Conservation (phyloP, 2,329 filamentous ascomycete species). For the Fusarium citri region DNA sequence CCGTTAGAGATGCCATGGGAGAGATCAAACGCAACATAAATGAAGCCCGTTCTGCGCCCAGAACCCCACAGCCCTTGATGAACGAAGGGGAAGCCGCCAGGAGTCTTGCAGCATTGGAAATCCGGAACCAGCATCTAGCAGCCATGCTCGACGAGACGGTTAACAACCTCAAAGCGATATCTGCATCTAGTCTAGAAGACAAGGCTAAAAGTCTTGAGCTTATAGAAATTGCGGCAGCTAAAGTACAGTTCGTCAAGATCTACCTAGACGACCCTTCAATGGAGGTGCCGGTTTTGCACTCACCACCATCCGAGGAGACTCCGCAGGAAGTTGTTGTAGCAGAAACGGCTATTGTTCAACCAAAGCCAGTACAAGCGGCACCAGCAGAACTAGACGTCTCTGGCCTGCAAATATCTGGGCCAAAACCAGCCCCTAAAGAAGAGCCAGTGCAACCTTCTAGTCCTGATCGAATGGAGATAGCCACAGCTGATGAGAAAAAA, state of each 20-base stretch:
- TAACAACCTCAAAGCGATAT: slow-evolving; percentile 69
- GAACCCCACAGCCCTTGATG: slow-evolving; percentile 52
- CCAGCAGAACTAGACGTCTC: slow-evolving; percentile 32
- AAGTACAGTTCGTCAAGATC: slow-evolving; percentile 72
- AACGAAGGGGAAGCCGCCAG: slow-evolving; percentile 50
- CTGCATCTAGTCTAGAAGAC: slow-evolving; percentile 62
- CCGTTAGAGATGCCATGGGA: slow-evolving; percentile 81
- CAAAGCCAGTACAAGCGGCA: slow-evolving; percentile 23
- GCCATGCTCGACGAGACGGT: slow-evolving; percentile 76
- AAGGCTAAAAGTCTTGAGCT: slow-evolving; percentile 63
- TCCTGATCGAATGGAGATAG: slow-evolving; percentile 36
- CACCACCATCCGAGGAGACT: slow-evolving; percentile 27
- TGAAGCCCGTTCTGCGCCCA: slow-evolving; percentile 61
- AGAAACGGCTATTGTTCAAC: slow-evolving; percentile 20
- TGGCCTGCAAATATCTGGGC: slow-evolving; percentile 35
- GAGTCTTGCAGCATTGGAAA: slow-evolving; percentile 66
- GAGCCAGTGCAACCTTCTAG: slow-evolving; percentile 10
- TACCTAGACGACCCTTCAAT: slow-evolving; percentile 69
- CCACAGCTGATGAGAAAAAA: slow-evolving; percentile 31
- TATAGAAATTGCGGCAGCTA: slow-evolving; percentile 70
- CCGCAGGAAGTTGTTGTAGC: slow-evolving; percentile 25
- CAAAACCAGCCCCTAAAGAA: slow-evolving; percentile 2
- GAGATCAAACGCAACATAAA: slow-evolving; percentile 84
- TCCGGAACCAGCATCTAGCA: slow-evolving; percentile 74
- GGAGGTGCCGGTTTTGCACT: slow-evolving; percentile 56